Percentiles rank a stretch among this genome's conserved stretches.
These are phyloP conservation scores for Blastomyces parvus DNA, from an alignment of 2,329 filamentous ascomycete species.

Conservation along the genomic window DNA sequence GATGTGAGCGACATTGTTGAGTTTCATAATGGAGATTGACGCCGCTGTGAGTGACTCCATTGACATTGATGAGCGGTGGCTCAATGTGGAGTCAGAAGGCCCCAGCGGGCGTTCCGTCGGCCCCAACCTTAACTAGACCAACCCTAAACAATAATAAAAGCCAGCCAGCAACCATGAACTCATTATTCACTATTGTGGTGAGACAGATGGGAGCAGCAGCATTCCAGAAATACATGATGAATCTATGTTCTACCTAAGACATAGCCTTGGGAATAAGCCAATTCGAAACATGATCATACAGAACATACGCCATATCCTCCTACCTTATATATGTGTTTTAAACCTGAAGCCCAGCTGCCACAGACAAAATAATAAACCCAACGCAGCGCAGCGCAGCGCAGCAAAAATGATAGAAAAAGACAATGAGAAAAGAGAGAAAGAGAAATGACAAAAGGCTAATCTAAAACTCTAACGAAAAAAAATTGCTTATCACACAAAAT, in stretches of 20 bases:
- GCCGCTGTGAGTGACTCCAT: no score
- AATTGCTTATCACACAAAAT: not conserved
- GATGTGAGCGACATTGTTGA: not conserved
- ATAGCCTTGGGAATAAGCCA: not conserved
- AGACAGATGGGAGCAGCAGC: not conserved
- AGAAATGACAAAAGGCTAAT: not conserved
- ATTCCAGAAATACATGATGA: not conserved
- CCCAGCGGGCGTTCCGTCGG: not conserved
- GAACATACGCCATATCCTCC: not conserved
- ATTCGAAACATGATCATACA: not conserved
- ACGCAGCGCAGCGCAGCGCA: not conserved
- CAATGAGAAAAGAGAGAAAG: not conserved
- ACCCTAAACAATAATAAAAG: conserved; percentile 17
- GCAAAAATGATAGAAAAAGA: not conserved
- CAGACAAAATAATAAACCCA: not conserved
- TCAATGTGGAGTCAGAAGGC: no score
- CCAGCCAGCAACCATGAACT: not conserved
- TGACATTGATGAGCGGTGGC: no score
- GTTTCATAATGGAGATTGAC: not conserved
- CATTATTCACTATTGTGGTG: no score
- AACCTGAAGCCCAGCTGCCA: not conserved
- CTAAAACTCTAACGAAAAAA: not conserved
- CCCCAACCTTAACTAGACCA: not conserved
- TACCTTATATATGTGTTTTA: not conserved
- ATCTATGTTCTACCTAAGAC: not conserved